Conservation (phyloP, 257 asterid species). For the Galeopsis tetrahit region DNA sequence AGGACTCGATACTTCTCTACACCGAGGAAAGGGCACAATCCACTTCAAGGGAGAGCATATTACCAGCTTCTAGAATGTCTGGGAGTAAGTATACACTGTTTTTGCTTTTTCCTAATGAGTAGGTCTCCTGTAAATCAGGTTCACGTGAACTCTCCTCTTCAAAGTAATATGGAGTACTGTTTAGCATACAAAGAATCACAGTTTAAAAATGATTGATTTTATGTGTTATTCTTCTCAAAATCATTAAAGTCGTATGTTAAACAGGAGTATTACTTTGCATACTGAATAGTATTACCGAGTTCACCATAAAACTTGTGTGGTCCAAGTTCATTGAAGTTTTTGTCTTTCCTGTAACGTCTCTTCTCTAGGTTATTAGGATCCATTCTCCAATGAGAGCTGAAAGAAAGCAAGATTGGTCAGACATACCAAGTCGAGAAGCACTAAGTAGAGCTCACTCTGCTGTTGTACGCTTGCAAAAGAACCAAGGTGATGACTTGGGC, state of each 20-base stretch:
- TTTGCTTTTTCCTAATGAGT: not conserved
- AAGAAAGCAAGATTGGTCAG: constrained; percentile 92
- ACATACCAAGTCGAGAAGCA: constrained; percentile 76
- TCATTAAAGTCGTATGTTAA: too few relatives aligned
- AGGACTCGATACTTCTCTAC: constrained; percentile 95
- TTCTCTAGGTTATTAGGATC: constrained; percentile 78
- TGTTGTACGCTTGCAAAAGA: constrained; percentile 68
- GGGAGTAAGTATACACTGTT: constrained; percentile 63
- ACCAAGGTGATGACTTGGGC: constrained; percentile 51
- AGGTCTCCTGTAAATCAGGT: too few relatives aligned
- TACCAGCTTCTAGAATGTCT: constrained; percentile 99
- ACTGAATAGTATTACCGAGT: too few relatives aligned
- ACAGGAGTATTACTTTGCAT: too few relatives aligned
- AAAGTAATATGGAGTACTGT: too few relatives aligned
- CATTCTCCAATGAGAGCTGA: constrained; percentile 98
- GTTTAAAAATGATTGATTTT: too few relatives aligned
- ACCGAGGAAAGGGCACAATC: constrained; percentile 98
- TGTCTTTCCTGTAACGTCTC: not conserved
- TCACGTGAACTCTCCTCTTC: too few relatives aligned
- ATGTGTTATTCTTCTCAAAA: too few relatives aligned
- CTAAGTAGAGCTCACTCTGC: constrained; percentile 81
- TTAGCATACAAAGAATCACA: too few relatives aligned
- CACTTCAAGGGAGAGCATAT: constrained; percentile 99
- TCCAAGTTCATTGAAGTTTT: too few relatives aligned
- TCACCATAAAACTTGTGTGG: too few relatives aligned